Evolutionary conservation across 1,284 basidiomycete genomes (phyloP).

Genomic region (Sanghuangporus sanghuang): DNA sequence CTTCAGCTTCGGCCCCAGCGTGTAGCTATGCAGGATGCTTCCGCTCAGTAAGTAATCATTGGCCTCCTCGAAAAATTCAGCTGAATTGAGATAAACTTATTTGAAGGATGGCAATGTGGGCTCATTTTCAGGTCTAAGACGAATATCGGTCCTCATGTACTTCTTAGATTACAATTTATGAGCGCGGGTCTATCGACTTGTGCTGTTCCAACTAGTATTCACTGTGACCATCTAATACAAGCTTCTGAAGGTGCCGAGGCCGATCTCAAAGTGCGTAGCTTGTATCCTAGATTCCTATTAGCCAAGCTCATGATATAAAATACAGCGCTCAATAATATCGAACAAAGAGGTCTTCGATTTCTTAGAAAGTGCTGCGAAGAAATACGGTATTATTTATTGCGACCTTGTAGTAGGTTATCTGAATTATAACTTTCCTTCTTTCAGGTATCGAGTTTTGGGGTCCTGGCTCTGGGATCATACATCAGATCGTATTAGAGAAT

Average conservation of each 20-base stretch:
- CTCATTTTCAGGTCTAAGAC: not conserved
- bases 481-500: conserved; percentile 98
- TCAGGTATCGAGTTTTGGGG: conserved; percentile 86
- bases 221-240: conserved; percentile 97
- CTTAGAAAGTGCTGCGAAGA: conserved; percentile 88
- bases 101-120: conserved; percentile 73
- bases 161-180: conserved; percentile 92
- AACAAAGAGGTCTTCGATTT: conserved; percentile 99
- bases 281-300: not conserved
- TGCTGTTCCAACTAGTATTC: conserved; percentile 84
- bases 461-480: conserved; percentile 94
- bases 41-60: conserved; percentile 73
- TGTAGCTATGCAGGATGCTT: conserved; percentile 99
- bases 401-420: not conserved
- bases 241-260: conserved; percentile 79
- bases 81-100: not conserved
- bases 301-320: conserved; percentile 9
- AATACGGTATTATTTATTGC: conserved; percentile 60
- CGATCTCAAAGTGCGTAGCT: conserved; percentile 63
- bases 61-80: not conserved
- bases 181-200: conserved; percentile 86
- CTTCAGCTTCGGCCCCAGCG: conserved; percentile 89
- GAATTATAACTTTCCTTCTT: not conserved
- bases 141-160: not conserved
- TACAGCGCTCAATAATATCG: conserved; percentile 75